Percentiles rank a stretch among this genome's conserved stretches.
These are phyloP conservation scores for Pleurotus pulmonarius DNA, from an alignment of 768 basidiomycete species.

Conservation along the genomic window DNA sequence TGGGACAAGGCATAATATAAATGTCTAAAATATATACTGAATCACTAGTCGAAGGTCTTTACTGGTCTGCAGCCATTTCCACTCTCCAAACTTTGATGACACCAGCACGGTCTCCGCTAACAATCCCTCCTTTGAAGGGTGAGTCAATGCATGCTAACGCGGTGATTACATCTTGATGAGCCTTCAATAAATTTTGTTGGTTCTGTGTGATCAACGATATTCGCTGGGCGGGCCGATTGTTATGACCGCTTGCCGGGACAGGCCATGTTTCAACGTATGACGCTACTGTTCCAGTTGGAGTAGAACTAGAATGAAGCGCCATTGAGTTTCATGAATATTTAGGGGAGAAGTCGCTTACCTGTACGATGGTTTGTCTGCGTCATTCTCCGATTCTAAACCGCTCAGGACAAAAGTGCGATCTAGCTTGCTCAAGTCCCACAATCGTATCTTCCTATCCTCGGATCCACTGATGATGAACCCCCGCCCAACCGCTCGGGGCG, in stretches of 20 bases:
- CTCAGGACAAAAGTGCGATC: conserved; percentile 78
- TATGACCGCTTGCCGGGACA: conserved; percentile 32
- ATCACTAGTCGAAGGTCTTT: neutral
- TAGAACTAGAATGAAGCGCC: conserved; percentile 21
- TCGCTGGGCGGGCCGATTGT: conserved; percentile 68
- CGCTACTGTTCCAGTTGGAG: conserved; percentile 41
- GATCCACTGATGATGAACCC: conserved; percentile 88
- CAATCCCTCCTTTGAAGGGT: conserved; percentile 86
- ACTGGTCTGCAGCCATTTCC: conserved; percentile 41
- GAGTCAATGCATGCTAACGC: conserved; percentile 85
- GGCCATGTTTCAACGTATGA: conserved; percentile 67
- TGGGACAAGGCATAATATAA: too few relatives aligned
- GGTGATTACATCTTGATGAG: conserved; percentile 90
- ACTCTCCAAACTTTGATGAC: conserved; percentile 89
- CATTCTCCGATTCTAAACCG: conserved; percentile 66
- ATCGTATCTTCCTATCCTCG: conserved; percentile 80
- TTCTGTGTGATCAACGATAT: conserved; percentile 77
- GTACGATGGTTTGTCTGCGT: conserved; percentile 65
- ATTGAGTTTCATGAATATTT: neutral
- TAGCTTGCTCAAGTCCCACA: conserved; percentile 80
- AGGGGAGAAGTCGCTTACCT: conserved; percentile 44
- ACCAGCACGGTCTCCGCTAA: conserved; percentile 90
- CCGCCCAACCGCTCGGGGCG: conserved; percentile 36
- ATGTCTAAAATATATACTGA: too few relatives aligned
- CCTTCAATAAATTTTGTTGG: conserved; percentile 79